Evolutionary conservation across 176 grass and related monocot species (phyloP).

Genomic region (Oryza meridionalis): DNA sequence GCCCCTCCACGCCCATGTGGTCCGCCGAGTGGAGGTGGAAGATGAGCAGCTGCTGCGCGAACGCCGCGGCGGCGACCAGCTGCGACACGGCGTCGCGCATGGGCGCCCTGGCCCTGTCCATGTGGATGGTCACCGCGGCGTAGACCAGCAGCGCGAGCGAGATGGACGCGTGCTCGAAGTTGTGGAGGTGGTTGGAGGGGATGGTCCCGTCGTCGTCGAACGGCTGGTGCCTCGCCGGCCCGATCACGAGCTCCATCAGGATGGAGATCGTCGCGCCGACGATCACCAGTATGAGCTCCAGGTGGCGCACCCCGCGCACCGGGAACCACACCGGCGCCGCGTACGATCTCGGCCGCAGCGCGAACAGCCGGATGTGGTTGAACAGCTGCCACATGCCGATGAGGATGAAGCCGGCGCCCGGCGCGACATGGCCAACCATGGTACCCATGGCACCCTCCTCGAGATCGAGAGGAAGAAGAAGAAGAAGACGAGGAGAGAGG

Average conservation of each 20-base stretch:
- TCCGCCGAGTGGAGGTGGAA: conserved; percentile 87
- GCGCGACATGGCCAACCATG: conserved; percentile 78
- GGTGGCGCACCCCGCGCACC: conserved; percentile 44
- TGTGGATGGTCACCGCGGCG: conserved; percentile 68
- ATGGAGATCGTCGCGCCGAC: conserved; percentile 57
- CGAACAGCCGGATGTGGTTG: conserved; percentile 74
- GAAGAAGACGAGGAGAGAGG: background rate
- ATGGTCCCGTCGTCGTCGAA: conserved; percentile 87
- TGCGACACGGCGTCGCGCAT: conserved; percentile 62
- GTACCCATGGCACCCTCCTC: conserved; percentile 59
- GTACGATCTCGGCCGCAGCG: conserved; percentile 65
- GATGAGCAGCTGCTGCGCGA: conserved; percentile 81
- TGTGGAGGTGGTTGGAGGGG: conserved; percentile 88
- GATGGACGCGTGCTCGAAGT: conserved; percentile 98
- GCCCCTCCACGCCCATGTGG: conserved; percentile 89
- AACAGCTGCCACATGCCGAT: conserved; percentile 92
- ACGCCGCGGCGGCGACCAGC: conserved; percentile 57
- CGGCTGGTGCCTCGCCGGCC: conserved; percentile 78
- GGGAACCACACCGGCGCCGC: conserved; percentile 82
- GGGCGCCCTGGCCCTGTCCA: conserved; percentile 53
- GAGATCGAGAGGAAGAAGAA: background rate
- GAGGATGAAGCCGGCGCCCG: conserved; percentile 77
- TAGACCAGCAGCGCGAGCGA: conserved; percentile 73
- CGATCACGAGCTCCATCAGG: conserved; percentile 89
- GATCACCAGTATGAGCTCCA: conserved; percentile 72